A percentile compares a stretch with the other conserved stretches of the same genome.
phyloP scores from a whole-genome alignment of 1,139 yeast genomes.

The Saccharomycopsis hybrid region DNA sequence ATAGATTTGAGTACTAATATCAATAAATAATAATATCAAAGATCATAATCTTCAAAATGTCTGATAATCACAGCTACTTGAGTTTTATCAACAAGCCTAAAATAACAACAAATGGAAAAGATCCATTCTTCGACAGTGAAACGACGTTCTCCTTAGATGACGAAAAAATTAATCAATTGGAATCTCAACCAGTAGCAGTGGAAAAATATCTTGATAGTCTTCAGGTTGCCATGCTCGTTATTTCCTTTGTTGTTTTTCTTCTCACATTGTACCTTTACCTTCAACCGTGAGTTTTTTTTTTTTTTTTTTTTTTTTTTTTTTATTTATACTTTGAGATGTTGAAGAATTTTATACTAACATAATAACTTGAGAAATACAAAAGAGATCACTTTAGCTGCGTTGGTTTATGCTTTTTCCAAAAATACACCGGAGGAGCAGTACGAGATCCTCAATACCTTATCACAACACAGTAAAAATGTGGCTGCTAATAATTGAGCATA shows the following conservation, averaged over 20 bases:
- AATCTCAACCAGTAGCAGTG: background rate
- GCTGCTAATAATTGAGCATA: too few species aligned
- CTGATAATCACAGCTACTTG: too few species aligned
- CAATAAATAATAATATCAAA: too few species aligned
- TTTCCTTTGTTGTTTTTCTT: conserved; percentile 3
- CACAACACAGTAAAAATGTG: too few species aligned
- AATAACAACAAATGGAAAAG: too few species aligned
- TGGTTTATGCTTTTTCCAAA: background rate
- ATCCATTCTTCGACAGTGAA: too few species aligned
- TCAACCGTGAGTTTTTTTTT: conserved; percentile 3
- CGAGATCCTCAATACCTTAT: background rate
- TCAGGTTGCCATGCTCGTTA: background rate
- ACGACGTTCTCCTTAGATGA: too few species aligned
- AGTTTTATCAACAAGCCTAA: too few species aligned
- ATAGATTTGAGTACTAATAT: too few species aligned
- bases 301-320: too few species aligned
- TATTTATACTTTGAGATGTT: background rate
- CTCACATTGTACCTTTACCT: background rate
- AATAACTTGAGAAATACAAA: background rate
- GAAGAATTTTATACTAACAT: background rate
- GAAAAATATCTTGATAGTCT: background rate
- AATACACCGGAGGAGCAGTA: background rate
- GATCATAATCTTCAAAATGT: too few species aligned
- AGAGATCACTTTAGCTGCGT: background rate
- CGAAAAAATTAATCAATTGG: background rate